Evolutionary conservation across 345 rosid genomes (phyloP).

Genomic region (Ceriops zippeliana): DNA sequence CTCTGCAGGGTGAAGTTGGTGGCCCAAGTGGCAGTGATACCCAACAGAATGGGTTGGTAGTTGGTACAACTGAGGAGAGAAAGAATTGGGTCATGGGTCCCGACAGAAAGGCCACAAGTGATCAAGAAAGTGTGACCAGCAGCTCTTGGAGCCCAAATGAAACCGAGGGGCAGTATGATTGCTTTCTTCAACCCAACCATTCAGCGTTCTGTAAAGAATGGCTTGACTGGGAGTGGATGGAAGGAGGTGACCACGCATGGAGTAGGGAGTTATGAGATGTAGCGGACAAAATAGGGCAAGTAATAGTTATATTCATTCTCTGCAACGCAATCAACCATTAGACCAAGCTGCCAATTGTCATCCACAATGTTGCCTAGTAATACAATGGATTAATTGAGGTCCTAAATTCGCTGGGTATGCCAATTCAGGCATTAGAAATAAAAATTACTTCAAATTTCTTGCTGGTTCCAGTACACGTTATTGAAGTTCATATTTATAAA

Average conservation of each 20-base stretch:
- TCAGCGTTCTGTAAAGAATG: constrained; percentile 31
- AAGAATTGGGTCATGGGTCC: constrained; percentile 16
- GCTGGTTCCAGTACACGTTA: too few species aligned
- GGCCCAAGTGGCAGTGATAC: background rate
- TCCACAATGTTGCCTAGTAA: too few species aligned
- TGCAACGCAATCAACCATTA: too few species aligned
- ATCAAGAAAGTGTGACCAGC: constrained; percentile 20
- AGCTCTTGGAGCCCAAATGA: constrained; percentile 29
- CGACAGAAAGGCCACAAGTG: constrained; percentile 18
- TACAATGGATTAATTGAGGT: too few species aligned
- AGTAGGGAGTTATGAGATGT: constrained; percentile 14
- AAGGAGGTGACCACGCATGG: constrained; percentile 10
- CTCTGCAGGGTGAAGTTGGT: constrained; percentile 13
- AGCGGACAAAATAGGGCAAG: constrained; percentile 18
- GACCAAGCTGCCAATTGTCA: too few species aligned
- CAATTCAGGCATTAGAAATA: too few species aligned
- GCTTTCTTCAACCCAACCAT: constrained; percentile 14
- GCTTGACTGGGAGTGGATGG: constrained; percentile 38
- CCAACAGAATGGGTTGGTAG: background rate
- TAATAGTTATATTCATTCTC: background rate
- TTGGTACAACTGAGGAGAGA: constrained; percentile 10
- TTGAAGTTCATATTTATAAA: too few species aligned
- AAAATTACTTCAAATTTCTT: too few species aligned
- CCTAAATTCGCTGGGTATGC: too few species aligned
- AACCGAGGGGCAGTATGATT: constrained; percentile 23